Evolutionary conservation across 2,329 filamentous ascomycete species (phyloP).

Genomic region (Fusarium sp.): DNA sequence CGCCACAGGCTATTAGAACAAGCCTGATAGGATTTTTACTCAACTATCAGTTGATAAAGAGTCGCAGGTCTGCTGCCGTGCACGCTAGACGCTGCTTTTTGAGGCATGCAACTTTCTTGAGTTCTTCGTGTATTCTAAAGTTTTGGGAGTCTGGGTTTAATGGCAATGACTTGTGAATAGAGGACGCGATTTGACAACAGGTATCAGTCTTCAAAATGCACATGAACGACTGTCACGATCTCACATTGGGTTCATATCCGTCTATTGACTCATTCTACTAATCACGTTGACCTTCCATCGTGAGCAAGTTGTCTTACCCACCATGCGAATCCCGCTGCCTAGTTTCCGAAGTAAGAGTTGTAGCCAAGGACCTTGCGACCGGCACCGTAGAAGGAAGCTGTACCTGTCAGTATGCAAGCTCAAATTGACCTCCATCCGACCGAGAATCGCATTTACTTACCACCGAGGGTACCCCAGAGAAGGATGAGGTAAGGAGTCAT

Average conservation of each 20-base stretch:
- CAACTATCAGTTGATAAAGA: conserved; percentile 6
- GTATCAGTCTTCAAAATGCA: background rate
- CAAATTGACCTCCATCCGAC: background rate
- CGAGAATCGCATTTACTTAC: conserved; percentile 56
- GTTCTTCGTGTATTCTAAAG: conserved; percentile 44
- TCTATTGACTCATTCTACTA: conserved; percentile 43
- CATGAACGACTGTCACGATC: conserved; percentile 18
- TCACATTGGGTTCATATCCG: conserved; percentile 27
- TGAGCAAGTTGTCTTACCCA: conserved; percentile 12
- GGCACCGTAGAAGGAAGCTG: conserved; percentile 75
- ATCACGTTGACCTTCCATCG: conserved; percentile 31
- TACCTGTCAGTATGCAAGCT: conserved; percentile 22
- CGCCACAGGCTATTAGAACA: conserved; percentile 66
- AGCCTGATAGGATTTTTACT: conserved; percentile 9
- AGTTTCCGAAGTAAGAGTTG: conserved; percentile 79
- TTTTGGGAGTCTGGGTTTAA: conserved; percentile 46
- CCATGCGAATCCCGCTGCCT: conserved; percentile 37
- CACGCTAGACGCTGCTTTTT: conserved; percentile 30
- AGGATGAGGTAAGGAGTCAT: conserved; percentile 74
- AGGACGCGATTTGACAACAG: conserved; percentile 28
- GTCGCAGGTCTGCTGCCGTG: conserved; percentile 33
- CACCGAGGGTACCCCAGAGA: conserved; percentile 69
- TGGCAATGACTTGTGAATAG: conserved; percentile 45
- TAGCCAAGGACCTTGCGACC: conserved; percentile 77
- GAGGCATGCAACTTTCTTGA: conserved; percentile 37